Base-by-base conservation (phyloP, 2,329 filamentous ascomycete species). In the Fusarium pilosicola region DNA sequence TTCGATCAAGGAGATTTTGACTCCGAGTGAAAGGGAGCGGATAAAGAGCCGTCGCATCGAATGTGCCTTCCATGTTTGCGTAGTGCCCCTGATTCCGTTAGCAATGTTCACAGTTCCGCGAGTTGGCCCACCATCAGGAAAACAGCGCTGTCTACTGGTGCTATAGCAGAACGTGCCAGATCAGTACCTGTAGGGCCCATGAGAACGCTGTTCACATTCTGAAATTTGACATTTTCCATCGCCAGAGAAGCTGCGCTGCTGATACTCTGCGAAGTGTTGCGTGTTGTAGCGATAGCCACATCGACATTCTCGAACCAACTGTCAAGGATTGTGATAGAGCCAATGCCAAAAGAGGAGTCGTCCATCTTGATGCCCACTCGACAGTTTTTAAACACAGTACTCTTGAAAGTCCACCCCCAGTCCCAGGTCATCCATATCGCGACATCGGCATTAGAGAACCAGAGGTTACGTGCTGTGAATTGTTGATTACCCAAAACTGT, bases 351-450 rank as follows among this genome's bases (percentile, higher is more conserved):
- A 6, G 77, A 73, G 75, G 90, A 84, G 58, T 84, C 82, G 57
- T 85, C 86, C 86, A 94, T 91, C 78, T 93, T 90, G 65, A 94
- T 85, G 18, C 91, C 93, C 38, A 93, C 85, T 15, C 84, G 83
- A 78, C 91, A 93, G 78, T 92, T 86, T 77, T 89, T 87, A 80
- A 94, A 88, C 32, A 82, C 84, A 26, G 93, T 79, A 28, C 88
- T 89, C 81, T 93, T 92, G 84, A 93, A 93, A 10, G 90, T 91
- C 90, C 91, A 94, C 3, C 90, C 88, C 93, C 92, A 94, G 80
- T 92, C 89, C 92, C 92, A 94, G 70, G 92, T 88, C 84, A 93
- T 91, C 79, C 87, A 88, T 65, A 94, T 90, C 52, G 90, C 93
- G 17, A 90, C 92, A 75, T 90, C 84, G 74, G 89, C 88, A 68